These are phyloP conservation scores for Penicillium griseofulvum DNA, from an alignment of 2,329 filamentous ascomycete species.

Conservation along the genomic window DNA sequence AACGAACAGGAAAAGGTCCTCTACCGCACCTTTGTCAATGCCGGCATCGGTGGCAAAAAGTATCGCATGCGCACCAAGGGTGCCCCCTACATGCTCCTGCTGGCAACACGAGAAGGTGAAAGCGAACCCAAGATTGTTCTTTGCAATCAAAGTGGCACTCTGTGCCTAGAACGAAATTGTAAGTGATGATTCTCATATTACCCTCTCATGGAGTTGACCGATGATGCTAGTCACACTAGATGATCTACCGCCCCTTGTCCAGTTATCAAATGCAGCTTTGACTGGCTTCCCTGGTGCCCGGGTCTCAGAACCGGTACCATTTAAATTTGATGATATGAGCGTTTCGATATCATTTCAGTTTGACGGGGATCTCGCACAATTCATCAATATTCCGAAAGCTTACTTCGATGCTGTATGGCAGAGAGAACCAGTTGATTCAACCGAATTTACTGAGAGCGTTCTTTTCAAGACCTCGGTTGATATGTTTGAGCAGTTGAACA, in stretches of 20 bases:
- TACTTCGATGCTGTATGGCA: constrained; percentile 33
- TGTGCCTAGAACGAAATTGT: constrained; percentile 32
- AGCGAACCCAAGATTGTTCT: constrained; percentile 33
- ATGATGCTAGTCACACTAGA: constrained; percentile 18
- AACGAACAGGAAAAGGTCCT: constrained; percentile 36
- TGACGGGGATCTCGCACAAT: constrained; percentile 24
- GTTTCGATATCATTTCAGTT: constrained; percentile 32
- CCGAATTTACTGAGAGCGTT: constrained; percentile 29
- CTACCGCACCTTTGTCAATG: constrained; percentile 33
- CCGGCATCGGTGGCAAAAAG: constrained; percentile 31
- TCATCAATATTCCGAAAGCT: constrained; percentile 31
- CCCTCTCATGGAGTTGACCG: background rate
- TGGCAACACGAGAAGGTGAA: constrained; percentile 31
- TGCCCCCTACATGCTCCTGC: constrained; percentile 33
- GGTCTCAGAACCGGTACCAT: constrained; percentile 25
- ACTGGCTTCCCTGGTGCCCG: constrained; percentile 15
- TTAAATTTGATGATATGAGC: constrained; percentile 27
- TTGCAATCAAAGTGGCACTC: constrained; percentile 33
- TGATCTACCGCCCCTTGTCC: constrained; percentile 23
- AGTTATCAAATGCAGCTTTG: constrained; percentile 18
- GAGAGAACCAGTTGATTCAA: constrained; percentile 30
- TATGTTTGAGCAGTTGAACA: constrained; percentile 29
- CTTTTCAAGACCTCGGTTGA: constrained; percentile 31
- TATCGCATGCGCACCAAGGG: constrained; percentile 31
- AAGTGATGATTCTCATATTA: constrained; percentile 3